Evolutionary conservation across 208 protist genomes (phyloP).

Genomic region (Leishmania mexicana): DNA sequence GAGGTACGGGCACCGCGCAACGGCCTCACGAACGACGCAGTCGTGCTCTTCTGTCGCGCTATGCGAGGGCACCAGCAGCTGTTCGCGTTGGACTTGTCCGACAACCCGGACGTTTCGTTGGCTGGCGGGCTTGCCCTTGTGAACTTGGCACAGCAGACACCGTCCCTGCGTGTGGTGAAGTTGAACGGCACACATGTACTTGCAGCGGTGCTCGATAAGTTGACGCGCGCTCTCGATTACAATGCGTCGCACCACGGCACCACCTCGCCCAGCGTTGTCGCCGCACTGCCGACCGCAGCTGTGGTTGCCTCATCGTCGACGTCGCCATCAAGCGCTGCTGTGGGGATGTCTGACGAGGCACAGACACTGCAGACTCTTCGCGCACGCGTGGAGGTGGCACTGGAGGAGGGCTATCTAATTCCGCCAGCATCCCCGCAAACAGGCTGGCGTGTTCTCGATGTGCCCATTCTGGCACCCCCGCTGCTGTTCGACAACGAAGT

Average conservation of each 20-base stretch:
- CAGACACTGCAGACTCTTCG: slow-evolving; percentile 10
- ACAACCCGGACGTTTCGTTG: slow-evolving; percentile 70
- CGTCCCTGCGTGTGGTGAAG: slow-evolving; percentile 32
- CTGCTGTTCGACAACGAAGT: slow-evolving; percentile 82
- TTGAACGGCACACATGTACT: slow-evolving; percentile 74
- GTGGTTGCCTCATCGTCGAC: not conserved
- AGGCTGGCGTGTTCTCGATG: slow-evolving; percentile 78
- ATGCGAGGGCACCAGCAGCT: slow-evolving; percentile 59
- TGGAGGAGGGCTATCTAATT: slow-evolving; percentile 24
- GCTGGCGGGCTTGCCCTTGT: slow-evolving; percentile 74
- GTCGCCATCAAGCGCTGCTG: not conserved
- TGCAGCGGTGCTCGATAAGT: slow-evolving; percentile 48
- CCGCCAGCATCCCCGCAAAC: slow-evolving; percentile 42
- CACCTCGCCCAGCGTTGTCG: not conserved
- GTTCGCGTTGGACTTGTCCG: slow-evolving; percentile 62
- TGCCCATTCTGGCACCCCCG: slow-evolving; percentile 77
- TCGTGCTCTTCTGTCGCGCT: slow-evolving; percentile 79
- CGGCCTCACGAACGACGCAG: slow-evolving; percentile 81
- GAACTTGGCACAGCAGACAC: slow-evolving; percentile 57
- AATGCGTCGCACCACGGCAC: slow-evolving; percentile 31
- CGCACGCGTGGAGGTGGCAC: slow-evolving; percentile 7
- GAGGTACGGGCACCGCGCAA: slow-evolving; percentile 60
- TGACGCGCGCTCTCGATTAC: slow-evolving; percentile 40
- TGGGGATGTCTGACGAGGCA: not conserved
- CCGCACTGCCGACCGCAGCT: not conserved